Evolutionary conservation across 768 basidiomycete genomes (phyloP).

Genomic region (Macrolepiota fuliginosa): DNA sequence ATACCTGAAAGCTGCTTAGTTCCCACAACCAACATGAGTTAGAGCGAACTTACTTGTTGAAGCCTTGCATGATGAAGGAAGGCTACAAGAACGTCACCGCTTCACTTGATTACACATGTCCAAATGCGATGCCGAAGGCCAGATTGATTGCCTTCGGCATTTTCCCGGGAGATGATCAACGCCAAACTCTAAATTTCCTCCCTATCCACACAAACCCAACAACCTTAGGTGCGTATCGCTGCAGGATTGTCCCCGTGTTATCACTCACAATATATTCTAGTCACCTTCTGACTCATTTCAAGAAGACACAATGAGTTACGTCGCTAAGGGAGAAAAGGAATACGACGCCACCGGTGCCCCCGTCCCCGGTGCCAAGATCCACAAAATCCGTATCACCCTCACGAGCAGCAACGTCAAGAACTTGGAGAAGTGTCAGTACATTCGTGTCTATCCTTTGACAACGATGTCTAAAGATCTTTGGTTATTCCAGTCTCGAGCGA

Average conservation of each 20-base stretch:
- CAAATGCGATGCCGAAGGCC: neutral
- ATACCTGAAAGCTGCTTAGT: conserved; percentile 29
- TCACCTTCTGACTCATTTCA: conserved; percentile 80
- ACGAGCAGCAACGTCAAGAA: conserved; percentile 98
- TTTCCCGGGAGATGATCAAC: neutral
- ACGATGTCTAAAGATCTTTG: neutral
- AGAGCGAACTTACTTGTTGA: conserved; percentile 38
- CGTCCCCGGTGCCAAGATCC: conserved; percentile 86
- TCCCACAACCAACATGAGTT: neutral
- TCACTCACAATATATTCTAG: conserved; percentile 30
- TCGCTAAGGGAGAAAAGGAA: conserved; percentile 98
- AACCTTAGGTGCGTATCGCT: conserved; percentile 40
- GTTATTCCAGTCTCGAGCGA: conserved; percentile 79
- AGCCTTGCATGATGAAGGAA: conserved; percentile 37
- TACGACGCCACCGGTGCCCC: conserved; percentile 91
- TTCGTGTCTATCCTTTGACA: neutral
- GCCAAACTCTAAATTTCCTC: conserved; percentile 37
- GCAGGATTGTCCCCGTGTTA: conserved; percentile 7
- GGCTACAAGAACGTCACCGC: neutral
- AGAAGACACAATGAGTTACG: conserved; percentile 83
- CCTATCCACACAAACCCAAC: conserved; percentile 39
- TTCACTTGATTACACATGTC: neutral
- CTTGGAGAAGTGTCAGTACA: conserved; percentile 87
- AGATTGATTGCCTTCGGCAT: neutral
- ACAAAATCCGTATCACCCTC: conserved; percentile 99